These are phyloP conservation scores for Cyclospora cayetanensis DNA, from an alignment of 169 alveolate species.

Conservation along the genomic window DNA sequence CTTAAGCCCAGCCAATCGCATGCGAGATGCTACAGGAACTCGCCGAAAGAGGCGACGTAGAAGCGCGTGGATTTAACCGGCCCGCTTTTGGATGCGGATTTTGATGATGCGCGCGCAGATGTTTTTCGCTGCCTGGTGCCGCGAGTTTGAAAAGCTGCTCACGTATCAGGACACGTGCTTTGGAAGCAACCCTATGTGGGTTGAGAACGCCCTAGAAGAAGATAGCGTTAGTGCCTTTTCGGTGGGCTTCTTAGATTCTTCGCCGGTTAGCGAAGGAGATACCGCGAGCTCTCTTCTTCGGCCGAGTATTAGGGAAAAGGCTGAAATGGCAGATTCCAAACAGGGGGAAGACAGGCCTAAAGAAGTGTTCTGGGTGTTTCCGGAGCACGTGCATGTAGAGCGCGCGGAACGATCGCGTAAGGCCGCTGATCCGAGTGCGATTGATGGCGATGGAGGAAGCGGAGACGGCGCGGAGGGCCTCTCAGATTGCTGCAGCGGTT, in stretches of 20 bases:
- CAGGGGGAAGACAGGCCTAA: not conserved
- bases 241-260: not conserved
- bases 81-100: no score
- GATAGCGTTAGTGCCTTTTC: slow-evolving; percentile 17
- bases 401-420: not conserved
- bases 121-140: slow-evolving; percentile 51
- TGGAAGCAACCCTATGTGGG: slow-evolving; percentile 6
- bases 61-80: no score
- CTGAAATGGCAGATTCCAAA: no score
- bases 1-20: no score
- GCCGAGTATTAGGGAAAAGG: not conserved
- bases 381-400: not conserved
- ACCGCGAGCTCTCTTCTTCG: not conserved
- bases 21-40: no score
- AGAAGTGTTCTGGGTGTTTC: not conserved
- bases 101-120: not conserved
- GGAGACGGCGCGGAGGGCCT: not conserved
- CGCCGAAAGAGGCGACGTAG: no score
- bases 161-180: slow-evolving; percentile 15
- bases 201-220: not conserved
- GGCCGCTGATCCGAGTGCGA: not conserved
- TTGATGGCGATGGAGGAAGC: not conserved
- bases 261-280: not conserved
- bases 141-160: slow-evolving; percentile 46
- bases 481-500: not conserved